phyloP scores from a whole-genome alignment of 1,139 yeast species.

The Yamadazyma blattariae region DNA sequence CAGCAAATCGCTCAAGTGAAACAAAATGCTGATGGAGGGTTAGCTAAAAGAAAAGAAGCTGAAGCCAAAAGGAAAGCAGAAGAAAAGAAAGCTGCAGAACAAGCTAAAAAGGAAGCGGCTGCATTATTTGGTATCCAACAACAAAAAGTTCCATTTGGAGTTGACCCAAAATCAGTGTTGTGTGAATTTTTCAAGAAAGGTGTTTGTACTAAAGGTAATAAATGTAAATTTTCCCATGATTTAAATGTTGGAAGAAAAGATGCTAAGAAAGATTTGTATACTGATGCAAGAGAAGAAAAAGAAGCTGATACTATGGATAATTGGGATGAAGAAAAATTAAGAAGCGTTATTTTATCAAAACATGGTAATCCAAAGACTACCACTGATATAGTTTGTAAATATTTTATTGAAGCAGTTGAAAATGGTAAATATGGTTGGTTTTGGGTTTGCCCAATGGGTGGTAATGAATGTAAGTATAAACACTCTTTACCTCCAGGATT shows the following conservation, averaged over 20 bases:
- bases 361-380: slow-evolving; percentile 95
- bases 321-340: slow-evolving; percentile 96
- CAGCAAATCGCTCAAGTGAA: slow-evolving; percentile 73
- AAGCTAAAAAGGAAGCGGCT: slow-evolving; percentile 83
- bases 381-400: slow-evolving; percentile 92
- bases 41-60: slow-evolving; percentile 71
- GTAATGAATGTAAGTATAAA: slow-evolving; percentile 87
- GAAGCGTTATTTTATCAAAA: slow-evolving; percentile 82
- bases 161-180: slow-evolving; percentile 90
- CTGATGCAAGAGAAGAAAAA: slow-evolving; percentile 77
- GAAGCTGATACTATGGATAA: slow-evolving; percentile 88
- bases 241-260: slow-evolving; percentile 82
- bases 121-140: slow-evolving; percentile 68
- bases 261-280: slow-evolving; percentile 86
- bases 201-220: slow-evolving; percentile 81
- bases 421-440: slow-evolving; percentile 99
- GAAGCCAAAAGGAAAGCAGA: slow-evolving; percentile 72
- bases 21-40: slow-evolving; percentile 61
- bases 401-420: slow-evolving; percentile 94
- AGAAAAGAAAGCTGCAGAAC: slow-evolving; percentile 89
- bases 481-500: slow-evolving; percentile 98
- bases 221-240: slow-evolving; percentile 95
- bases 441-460: slow-evolving; percentile 97
- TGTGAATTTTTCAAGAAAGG: slow-evolving; percentile 93
- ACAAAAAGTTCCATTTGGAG: slow-evolving; percentile 95